These are phyloP conservation scores for Podaxis pistillaris DNA, from an alignment of 768 basidiomycete species.

Conservation along the genomic window DNA sequence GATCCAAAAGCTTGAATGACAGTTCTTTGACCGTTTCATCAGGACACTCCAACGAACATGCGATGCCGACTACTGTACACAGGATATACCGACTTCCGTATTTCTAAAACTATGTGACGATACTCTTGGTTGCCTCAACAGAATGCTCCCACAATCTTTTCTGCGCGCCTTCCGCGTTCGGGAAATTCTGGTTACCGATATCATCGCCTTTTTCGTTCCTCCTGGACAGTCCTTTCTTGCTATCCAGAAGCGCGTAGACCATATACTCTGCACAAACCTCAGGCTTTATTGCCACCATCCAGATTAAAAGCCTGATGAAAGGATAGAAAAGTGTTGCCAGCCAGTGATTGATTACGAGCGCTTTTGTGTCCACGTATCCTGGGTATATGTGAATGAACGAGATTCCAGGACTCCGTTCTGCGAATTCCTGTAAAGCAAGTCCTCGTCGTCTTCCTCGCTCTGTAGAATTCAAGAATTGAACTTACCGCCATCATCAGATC, in stretches of 20 bases:
- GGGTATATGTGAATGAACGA: conserved; percentile 40
- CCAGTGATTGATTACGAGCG: conserved; percentile 20
- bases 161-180: conserved; percentile 32
- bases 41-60: too few relatives aligned
- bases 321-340: conserved; percentile 22
- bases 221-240: conserved; percentile 27
- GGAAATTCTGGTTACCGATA: conserved; percentile 30
- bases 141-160: conserved; percentile 34
- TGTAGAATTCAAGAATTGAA: conserved; percentile 28
- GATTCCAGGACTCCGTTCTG: conserved; percentile 30
- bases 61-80: too few relatives aligned
- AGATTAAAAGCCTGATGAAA: conserved; percentile 25
- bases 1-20: too few relatives aligned
- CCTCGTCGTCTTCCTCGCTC: conserved; percentile 36
- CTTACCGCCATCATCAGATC: conserved; percentile 36
- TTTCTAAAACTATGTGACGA: background rate
- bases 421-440: conserved; percentile 33
- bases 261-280: conserved; percentile 35
- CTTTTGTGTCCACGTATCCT: conserved; percentile 35
- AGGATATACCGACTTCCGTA: too few relatives aligned
- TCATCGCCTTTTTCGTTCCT: conserved; percentile 31
- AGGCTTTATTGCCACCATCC: conserved; percentile 10
- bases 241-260: conserved; percentile 30
- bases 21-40: too few relatives aligned
- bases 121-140: conserved; percentile 12